Evolutionary conservation across 805 yeast genomes (phyloP), one percentile per base, ranked within the genome.

Genomic region (Wickerhamiella spandovensis): DNA sequence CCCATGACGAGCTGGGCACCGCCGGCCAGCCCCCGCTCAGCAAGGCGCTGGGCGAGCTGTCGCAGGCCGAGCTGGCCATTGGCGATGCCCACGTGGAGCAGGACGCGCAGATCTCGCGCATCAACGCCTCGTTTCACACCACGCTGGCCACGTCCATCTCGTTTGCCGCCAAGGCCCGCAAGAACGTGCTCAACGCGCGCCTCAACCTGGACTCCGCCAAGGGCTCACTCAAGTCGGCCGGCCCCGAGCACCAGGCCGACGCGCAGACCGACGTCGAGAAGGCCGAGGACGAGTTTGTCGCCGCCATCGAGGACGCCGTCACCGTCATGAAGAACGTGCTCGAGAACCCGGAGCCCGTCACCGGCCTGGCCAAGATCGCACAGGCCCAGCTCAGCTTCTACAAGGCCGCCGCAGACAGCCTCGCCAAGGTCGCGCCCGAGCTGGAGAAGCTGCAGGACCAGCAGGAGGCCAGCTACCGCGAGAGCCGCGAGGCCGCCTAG

Each of bases 271-370:
- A 79, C 55, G 81, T 86, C 75, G 95, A 86, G 67, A 77, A 81
- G 54, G 79, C 86, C 48, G 95, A 86, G 69, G 95, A 86, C 61
- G 89, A 59, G 61, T 86, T 86, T 65, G 95, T 92, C 45, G 85
- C 84, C 58, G 82, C 89, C 22, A 87, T 87, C 35, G 95, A 86
- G 68, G 92, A 83, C 61, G 92, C 95, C 39, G 86, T 85, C 49
- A 71, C 79, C 39, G 78, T 82, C 53, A 82, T 86, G 89, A 85
- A 81, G 69, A 80, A 81, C 62, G 89, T 83, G 25, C 76, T 86
- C 56, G 80, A 81, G 51, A 73, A 79, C 50, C 79, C 88, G 20
- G 75, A 78, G 58, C 82, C 88, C 17, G 72, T 84, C 57, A 74
- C 77, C 48, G 81, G 81, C 63, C 69, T 85, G 52, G 71, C 74